Base-by-base conservation (phyloP, 331 rosid genomes). In the Malus hybrid region DNA sequence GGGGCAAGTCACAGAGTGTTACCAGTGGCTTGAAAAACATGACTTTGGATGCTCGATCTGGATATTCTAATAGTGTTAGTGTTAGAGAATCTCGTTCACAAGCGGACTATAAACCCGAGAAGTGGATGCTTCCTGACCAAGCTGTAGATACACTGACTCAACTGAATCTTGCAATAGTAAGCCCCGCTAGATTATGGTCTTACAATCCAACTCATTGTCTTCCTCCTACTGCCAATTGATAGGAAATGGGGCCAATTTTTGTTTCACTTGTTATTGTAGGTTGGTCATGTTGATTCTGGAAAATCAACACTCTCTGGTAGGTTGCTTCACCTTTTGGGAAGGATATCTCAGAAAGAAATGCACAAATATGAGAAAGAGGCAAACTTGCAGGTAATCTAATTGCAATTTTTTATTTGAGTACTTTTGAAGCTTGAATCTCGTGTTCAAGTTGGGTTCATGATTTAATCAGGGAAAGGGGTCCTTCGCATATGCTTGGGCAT, bases 241-340 rank as follows among this genome's bases (percentile, higher is more conserved):
- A 44, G 61, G 62, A 20, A 28, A 29, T 62, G 70, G n/a, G 46
- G 33, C 77, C 30, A 63, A 62, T 63, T 46, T 33, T 57, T 12
- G 15, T 70, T 65, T 60, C 56, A 74, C 68, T 77, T 82, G 29
- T 72, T 72, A 71, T 77, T 85, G 82, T 80, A 95, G 99, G 97
- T 95, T 80, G 99, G 99, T 52, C 99, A 95, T 79, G 99, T 95
- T 80, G 99, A 95, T 89, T 90, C 99, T 77, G 99, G 99, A 82
- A 95, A 95, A 86, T 95, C 99, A 68, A 92, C 99, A 16, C 93
- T 95, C 67, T 92, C 99, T 1, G 99, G 99, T 53, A 90, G 99
- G 82, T 73, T 95, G 72, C 81, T 95, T 56, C 97, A 90, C 80
- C 86, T 95, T 69, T 78, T 81, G 79, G 99, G 99, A 77, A 90